Evolutionary conservation across 2,329 filamentous ascomycete species (phyloP), one percentile per base, ranked within the genome.

Genomic region (Myriosclerotinia scirpicola): DNA sequence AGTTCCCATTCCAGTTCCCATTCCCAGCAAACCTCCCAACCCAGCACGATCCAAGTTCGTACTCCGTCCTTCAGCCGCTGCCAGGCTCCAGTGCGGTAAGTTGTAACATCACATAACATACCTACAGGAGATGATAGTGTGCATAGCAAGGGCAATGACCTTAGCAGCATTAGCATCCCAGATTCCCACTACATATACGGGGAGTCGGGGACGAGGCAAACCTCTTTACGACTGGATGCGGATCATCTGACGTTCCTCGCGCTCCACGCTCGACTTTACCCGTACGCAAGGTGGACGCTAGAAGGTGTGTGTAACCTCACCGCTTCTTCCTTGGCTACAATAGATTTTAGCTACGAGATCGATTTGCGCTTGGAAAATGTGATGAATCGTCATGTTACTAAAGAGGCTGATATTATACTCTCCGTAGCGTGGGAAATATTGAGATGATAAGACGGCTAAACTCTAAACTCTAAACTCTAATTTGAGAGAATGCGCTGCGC

Each of bases 361-460:
- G 30, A 36, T 36, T 20, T 15, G 56, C 30, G 12, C 30, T 38
- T 60, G n/a, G 30, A 50, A 50, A 48, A 50, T 48, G 44, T 30
- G 56, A 50, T 38, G 36, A 11, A 48, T 60, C 56, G 48, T 26
- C 26, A 26, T 26, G 2, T 50, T 38, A 34, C 30, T 34, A 22
- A 60, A 42, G 56, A 60, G 44, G 42, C 44, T 60, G 42, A 50
- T 44, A 20, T 8, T 36, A 59, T 34, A 5, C 30, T 46, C 26
- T 26, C 26, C 26, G 26, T 26, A 36, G 26, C 20, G 26, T 44
- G 42, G 14, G 17, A 44, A 17, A 22, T 46, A 42, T 46, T 12
- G n/a, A 15, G 30, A 60, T 50, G 56, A 38, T 22, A 38, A 60
- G 56, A 60, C 56, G 56, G 56, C 44, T 60, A 48, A 60, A 60